Evolutionary conservation across 1,284 basidiomycete genomes (phyloP), one percentile per base, ranked within the genome.

Genomic region (Athelia psychrophila): DNA sequence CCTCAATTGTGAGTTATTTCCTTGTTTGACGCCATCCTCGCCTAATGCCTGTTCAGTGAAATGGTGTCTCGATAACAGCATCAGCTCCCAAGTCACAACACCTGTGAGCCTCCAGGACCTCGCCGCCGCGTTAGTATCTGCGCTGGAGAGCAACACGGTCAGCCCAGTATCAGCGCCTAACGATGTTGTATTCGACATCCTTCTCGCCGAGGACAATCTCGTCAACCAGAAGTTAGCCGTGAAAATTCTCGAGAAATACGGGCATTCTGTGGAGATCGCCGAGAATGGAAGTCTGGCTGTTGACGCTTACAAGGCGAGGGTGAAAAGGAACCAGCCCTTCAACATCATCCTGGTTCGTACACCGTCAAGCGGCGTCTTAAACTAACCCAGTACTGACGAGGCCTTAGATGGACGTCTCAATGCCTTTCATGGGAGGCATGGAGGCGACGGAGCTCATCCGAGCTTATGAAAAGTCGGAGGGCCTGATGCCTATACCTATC

Each of bases 211-310:
- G 68, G 97, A 99, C 70, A 99, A 99, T 64, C 75, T 96, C 58
- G 96, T 99, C 56, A 99, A 99, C 74, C 96, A 99, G 76, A 93
- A 95, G 67, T 73, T 99, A 5, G 97, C 97, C 0, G 91, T 97
- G 60, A 98, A 98, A 79, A 93, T 99, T 58, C 76, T 99, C 32
- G 95, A 98, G 73, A 96, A 95, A 66, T 95, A 95, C 50, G 96
- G 96, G 0, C 97, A 99, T 69, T 84, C 86, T 40, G 94, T 98
- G 30, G 94, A 98, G 74, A 95, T 99, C 53, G 97, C 96, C 16
- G 95, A 98, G 77, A 99, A 99, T 64, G 97, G 97, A 9, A 89
- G 90, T 62, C 76, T 95, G 54, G 94, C 94, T 1, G 85, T 96
- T 15, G 90, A 95, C 65, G 88, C 90, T 48, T 93, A 93, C 75